Conservation (phyloP, 2,329 filamentous ascomycete species). For the Fusarium sp. region DNA sequence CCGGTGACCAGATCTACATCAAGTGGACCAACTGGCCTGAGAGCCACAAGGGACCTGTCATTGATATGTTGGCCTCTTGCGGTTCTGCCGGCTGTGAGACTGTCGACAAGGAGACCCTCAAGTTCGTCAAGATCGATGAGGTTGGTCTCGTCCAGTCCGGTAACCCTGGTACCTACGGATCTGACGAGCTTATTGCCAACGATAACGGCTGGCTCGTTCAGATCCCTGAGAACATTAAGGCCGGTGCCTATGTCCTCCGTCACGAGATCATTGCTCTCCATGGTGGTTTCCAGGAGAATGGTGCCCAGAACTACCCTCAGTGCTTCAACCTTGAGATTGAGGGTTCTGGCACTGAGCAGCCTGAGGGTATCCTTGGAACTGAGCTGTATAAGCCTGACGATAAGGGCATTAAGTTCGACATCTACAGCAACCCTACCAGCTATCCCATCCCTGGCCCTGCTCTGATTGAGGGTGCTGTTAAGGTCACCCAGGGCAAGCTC, state of each 20-base stretch:
- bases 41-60: slow-evolving; percentile 66
- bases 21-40: slow-evolving; percentile 59
- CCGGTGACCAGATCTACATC: slow-evolving; percentile 55
- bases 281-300: slow-evolving; percentile 56
- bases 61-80: slow-evolving; percentile 74
- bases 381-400: slow-evolving; percentile 49
- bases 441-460: slow-evolving; percentile 49
- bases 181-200: slow-evolving; percentile 59
- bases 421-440: slow-evolving; percentile 44
- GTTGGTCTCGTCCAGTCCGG: slow-evolving; percentile 63
- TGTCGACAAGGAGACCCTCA: slow-evolving; percentile 65
- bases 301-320: slow-evolving; percentile 65
- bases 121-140: slow-evolving; percentile 75
- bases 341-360: slow-evolving; percentile 54
- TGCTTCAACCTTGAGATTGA: slow-evolving; percentile 63
- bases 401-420: slow-evolving; percentile 52
- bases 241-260: slow-evolving; percentile 61
- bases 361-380: slow-evolving; percentile 50
- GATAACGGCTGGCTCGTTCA: slow-evolving; percentile 51
- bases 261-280: slow-evolving; percentile 67
- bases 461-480: slow-evolving; percentile 39
- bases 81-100: slow-evolving; percentile 64
- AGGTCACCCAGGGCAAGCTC: slow-evolving; percentile 36
- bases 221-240: slow-evolving; percentile 52
- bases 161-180: slow-evolving; percentile 53